Evolutionary conservation across 2,329 filamentous ascomycete genomes (phyloP), one percentile per base, ranked within the genome.

Genomic region (Macroventuria anomochaeta): DNA sequence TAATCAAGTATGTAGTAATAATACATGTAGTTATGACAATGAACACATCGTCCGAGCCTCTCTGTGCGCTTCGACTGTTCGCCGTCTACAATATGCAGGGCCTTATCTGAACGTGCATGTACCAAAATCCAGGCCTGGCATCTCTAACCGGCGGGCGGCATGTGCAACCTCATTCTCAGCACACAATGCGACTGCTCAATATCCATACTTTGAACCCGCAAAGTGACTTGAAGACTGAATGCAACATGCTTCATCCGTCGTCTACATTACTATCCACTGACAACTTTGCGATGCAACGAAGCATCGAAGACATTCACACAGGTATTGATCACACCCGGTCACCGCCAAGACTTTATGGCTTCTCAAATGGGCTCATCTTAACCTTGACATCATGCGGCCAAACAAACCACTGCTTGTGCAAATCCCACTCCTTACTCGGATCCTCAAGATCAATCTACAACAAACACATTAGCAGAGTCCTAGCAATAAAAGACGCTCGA

Each of bases 341-440:
- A 26, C n/a, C 23, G n/a, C 13, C n/a, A n/a, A n/a, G n/a, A n/a
- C n/a, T 25, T 8, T 25, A 25, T 8, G 23, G 5, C n/a, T 48
- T 54, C 32, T 59, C 51, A 21, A 57, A 17, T 13, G 21, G 40
- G 18, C 57, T 54, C 51, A 71, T 59, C 58, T 60, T 69, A 18
- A 71, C 59, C 42, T 61, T 64, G 49, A 70, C 59, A 23, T 69
- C 39, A 61, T 74, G 68, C 42, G 75, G 73, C 60, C 73, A 71
- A 5, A 77, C 67, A 49, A 78, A 77, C 75, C 75, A 77, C 39
- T 72, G 72, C 53, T 76, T 76, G 28, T 69, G 66, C n/a, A 78
- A 34, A 23, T 71, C 59, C 75, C 75, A 77, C 48, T 77, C 70
- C 53, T 73, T 66, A 12, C 53, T 59, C 13, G 65, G 68, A 47